phyloP scores from a whole-genome alignment of 1,284 basidiomycete genomes.

The Ceratobasidium sp. region DNA sequence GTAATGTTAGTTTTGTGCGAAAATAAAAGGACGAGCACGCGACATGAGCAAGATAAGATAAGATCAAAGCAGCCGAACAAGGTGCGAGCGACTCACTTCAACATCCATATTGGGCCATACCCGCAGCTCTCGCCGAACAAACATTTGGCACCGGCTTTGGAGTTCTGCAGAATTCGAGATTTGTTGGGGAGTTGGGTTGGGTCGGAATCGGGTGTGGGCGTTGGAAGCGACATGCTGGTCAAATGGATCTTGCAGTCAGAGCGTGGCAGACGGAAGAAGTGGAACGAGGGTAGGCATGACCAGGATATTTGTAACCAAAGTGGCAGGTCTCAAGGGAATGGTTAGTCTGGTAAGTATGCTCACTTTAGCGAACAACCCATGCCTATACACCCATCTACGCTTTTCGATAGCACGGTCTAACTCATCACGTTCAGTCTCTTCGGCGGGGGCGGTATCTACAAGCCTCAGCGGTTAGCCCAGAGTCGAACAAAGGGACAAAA shows the following conservation, averaged over 20 bases:
- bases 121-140: slow-evolving; percentile 84
- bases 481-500: slow-evolving; percentile 51
- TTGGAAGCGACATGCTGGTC: slow-evolving; percentile 87
- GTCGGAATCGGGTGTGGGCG: slow-evolving; percentile 80
- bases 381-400: slow-evolving; percentile 75
- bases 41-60: slow-evolving; percentile 13
- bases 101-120: slow-evolving; percentile 87
- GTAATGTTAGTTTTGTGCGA: neutral
- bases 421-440: slow-evolving; percentile 60
- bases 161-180: slow-evolving; percentile 79
- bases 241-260: neutral
- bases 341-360: slow-evolving; percentile 49
- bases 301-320: neutral
- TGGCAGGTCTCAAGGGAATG: neutral
- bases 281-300: neutral
- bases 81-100: slow-evolving; percentile 66
- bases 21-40: neutral
- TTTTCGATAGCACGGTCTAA: slow-evolving; percentile 73
- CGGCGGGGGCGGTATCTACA: slow-evolving; percentile 40
- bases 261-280: neutral
- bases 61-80: neutral
- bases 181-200: slow-evolving; percentile 82
- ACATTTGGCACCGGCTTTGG: slow-evolving; percentile 78
- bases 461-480: slow-evolving; percentile 13
- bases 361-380: slow-evolving; percentile 84